Evolutionary conservation across 345 rosid genomes (phyloP).

Genomic region (Carallia brachiata): DNA sequence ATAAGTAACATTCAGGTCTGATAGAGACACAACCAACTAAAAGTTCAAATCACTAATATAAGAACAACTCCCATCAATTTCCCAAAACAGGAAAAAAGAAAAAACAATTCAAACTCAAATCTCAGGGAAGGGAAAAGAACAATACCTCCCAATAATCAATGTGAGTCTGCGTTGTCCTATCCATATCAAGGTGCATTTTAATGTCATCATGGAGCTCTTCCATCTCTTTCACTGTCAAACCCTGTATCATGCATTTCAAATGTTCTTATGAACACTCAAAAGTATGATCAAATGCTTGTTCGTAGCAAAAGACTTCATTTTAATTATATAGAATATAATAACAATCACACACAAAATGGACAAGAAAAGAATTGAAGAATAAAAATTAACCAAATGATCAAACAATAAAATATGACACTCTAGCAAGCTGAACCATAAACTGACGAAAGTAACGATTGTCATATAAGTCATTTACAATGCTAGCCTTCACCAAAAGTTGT

Average conservation of each 20-base stretch:
- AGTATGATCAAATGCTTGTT: too few species aligned
- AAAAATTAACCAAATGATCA: neutral
- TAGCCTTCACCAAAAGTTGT: neutral
- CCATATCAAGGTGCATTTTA: constrained; percentile 93
- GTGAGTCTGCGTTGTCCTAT: constrained; percentile 67
- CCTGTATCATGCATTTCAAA: constrained; percentile 45
- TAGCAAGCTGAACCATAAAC: neutral
- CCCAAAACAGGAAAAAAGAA: too few species aligned
- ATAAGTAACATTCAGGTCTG: neutral
- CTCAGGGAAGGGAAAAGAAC: neutral
- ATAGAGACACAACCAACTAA: neutral
- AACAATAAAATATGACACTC: neutral
- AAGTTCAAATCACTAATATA: neutral
- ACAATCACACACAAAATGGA: neutral
- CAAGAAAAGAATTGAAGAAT: neutral
- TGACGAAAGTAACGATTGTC: neutral
- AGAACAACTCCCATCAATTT: too few species aligned
- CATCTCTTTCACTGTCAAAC: constrained; percentile 84
- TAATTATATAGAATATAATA: neutral
- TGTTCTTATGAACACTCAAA: neutral
- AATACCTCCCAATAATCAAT: constrained; percentile 89
- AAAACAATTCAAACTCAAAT: neutral
- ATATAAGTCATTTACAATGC: neutral
- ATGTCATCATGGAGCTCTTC: constrained; percentile 95
- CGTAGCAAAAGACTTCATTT: neutral